Evolutionary conservation across 192 early-diverging fungal genomes (phyloP), one percentile per base, ranked within the genome.

Genomic region (Backusella australiensis): DNA sequence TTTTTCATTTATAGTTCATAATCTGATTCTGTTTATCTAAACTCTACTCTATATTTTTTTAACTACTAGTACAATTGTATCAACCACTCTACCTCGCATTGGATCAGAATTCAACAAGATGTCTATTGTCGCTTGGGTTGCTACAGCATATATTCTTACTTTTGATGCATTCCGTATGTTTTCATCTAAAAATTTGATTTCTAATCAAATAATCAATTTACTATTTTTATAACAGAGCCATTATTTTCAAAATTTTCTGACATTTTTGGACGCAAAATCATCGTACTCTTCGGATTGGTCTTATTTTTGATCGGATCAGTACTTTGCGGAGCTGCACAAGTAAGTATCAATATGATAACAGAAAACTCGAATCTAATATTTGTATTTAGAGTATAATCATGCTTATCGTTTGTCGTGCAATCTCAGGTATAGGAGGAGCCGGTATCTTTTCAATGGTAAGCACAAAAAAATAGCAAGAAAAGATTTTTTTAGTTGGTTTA

Each of bases 201-300:
- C 41, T 23, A 15, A 59, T 29, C 23, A 29, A 26, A 63, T 72
- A 39, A 72, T 67, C 72, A 49, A 53, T 34, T 56, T 69, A 49
- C 46, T 49, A 49, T n/a, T 73, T 39, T 15, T 46, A 38, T 69
- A 15, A 12, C 46, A 82, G 78, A 83, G 44, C 69, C 79, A 87
- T 3, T 96, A 86, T 81, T 94, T 91, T 66, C 94, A 53, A 91
- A 94, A 76, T 87, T 98, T 71, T 89, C 94, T 63, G 96, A 99
- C 76, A 97, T 97, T 74, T 93, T 97, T 78, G 89, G 89, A 23
- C 80, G 86, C 38, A 93, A 96, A 76, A 69, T 81, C n/a, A 88
- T 89, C n/a, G 90, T 98, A 36, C 72, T 96, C 0, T 86, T 89
- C 39, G 92, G 94, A 2, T 89, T 95, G 42, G 67, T 85, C 32